Evolutionary conservation across 257 asterid genomes (phyloP).

Genomic region (Nicotiana knightiana): DNA sequence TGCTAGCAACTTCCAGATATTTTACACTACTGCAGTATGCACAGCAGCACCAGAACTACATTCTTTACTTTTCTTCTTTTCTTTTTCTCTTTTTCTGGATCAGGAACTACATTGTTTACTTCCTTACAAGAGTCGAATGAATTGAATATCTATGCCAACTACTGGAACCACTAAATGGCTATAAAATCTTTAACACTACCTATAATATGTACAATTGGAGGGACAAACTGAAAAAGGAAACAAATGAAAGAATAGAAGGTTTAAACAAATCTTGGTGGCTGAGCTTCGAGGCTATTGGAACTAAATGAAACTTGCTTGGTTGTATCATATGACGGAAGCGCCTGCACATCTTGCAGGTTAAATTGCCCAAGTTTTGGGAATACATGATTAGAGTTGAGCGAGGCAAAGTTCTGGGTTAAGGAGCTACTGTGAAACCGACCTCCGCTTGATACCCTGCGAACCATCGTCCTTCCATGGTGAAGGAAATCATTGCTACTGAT

Average conservation of each 20-base stretch:
- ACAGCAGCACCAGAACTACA: neutral
- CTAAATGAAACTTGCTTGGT: slow-evolving; percentile 19
- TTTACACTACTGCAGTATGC: neutral
- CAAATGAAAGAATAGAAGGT: slow-evolving; percentile 9
- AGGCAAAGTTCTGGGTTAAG: slow-evolving; percentile 18
- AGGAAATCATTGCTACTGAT: slow-evolving; percentile 28
- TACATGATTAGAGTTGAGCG: slow-evolving; percentile 18
- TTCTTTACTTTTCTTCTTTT: neutral
- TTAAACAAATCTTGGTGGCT: slow-evolving; percentile 10
- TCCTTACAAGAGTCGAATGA: neutral
- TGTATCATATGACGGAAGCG: slow-evolving; percentile 22
- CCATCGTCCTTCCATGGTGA: slow-evolving; percentile 18
- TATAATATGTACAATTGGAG: slow-evolving; percentile 30
- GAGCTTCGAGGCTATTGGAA: slow-evolving; percentile 17
- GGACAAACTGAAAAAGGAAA: slow-evolving; percentile 8
- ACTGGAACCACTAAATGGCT: slow-evolving; percentile 1
- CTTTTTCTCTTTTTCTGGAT: no score
- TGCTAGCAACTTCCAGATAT: neutral
- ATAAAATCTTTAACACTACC: slow-evolving; percentile 10
- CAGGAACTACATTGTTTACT: neutral
- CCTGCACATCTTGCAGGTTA: slow-evolving; percentile 7
- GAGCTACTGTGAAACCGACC: slow-evolving; percentile 22
- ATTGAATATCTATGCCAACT: neutral
- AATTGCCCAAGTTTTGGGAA: slow-evolving; percentile 22
- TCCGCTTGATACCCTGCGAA: slow-evolving; percentile 18